Conservation (phyloP, 345 rosid species). For the Erysimum cheiranthoides region DNA sequence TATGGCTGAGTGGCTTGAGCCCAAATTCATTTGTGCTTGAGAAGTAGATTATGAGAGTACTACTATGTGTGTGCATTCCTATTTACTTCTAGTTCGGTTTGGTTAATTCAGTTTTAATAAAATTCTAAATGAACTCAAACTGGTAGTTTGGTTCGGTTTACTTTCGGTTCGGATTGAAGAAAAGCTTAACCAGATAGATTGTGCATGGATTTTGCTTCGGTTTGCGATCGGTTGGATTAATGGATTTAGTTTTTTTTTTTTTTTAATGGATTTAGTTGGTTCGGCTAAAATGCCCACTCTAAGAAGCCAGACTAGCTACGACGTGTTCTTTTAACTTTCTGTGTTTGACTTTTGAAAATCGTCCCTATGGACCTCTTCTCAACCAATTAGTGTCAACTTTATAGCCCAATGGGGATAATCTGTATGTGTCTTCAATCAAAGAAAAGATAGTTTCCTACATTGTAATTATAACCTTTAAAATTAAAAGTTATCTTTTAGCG, state of each 20-base stretch:
- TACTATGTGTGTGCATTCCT: background rate
- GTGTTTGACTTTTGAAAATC: background rate
- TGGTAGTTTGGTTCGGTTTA: background rate
- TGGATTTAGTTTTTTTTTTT: background rate
- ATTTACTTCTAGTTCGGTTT: background rate
- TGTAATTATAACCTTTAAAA: background rate
- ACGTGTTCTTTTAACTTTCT: background rate
- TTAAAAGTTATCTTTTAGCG: background rate
- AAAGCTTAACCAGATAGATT: too few species aligned
- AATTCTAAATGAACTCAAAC: background rate
- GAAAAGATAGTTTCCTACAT: background rate
- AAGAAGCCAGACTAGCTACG: background rate
- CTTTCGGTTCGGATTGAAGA: too few species aligned
- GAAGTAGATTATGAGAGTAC: background rate
- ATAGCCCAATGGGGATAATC: background rate
- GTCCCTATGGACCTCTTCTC: constrained; percentile 1
- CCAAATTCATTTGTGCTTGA: background rate
- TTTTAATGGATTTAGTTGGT: background rate
- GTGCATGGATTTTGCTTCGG: too few species aligned
- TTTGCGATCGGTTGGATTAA: background rate
- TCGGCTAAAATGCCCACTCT: background rate
- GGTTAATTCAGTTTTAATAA: background rate
- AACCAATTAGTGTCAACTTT: background rate
- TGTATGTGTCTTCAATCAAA: background rate
- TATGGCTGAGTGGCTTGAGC: background rate